phyloP scores from a whole-genome alignment of 2,329 filamentous ascomycete genomes.

The Calonectria pseudoturangicola region DNA sequence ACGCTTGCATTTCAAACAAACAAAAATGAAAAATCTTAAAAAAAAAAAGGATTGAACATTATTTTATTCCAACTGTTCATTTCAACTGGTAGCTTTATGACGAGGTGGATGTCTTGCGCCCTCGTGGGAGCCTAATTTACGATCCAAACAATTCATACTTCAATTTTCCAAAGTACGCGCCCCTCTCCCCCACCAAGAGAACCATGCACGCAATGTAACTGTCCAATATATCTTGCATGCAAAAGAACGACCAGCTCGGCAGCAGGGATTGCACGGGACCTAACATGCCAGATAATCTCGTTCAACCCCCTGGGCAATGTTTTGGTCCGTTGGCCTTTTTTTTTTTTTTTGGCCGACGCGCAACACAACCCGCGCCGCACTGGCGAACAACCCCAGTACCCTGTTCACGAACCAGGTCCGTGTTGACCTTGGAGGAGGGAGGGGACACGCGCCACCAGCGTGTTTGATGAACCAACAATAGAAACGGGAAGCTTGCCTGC shows the following conservation, averaged over 20 bases:
- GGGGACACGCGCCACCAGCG: no score
- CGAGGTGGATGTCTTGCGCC: no score
- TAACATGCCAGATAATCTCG: background rate
- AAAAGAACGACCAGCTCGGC: background rate
- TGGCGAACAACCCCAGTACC: background rate
- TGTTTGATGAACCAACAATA: background rate
- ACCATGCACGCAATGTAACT: background rate
- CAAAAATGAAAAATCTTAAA: no score
- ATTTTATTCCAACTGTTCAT: no score
- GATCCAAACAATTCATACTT: background rate
- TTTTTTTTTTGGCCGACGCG: background rate
- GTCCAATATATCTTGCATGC: background rate
- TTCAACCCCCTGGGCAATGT: background rate
- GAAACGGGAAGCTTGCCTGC: background rate
- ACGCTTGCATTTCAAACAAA: no score
- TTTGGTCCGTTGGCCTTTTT: background rate
- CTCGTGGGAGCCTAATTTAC: no score
- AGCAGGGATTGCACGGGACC: background rate
- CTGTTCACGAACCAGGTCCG: slow-evolving; percentile 7
- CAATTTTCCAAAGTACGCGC: background rate
- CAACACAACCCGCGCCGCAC: background rate
- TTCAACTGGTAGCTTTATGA: no score
- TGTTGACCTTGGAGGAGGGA: background rate
- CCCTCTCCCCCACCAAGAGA: background rate
- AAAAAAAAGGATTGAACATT: no score